Conservation (phyloP, 108 stramenopile genomes). For the Discostella pseudostelligera region DNA sequence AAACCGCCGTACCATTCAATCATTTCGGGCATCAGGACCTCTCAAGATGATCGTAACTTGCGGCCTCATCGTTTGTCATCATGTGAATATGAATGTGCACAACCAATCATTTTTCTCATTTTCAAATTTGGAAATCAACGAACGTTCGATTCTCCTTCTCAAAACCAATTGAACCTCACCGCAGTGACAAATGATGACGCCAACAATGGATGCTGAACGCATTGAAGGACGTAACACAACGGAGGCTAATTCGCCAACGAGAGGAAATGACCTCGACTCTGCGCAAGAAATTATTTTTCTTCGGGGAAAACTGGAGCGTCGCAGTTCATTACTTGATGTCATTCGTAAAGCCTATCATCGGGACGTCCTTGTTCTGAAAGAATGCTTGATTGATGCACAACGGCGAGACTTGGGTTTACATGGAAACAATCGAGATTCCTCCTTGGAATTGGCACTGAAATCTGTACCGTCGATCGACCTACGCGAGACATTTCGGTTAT, state of each 20-base stretch:
- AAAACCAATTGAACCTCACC: too few species aligned
- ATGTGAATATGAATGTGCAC: too few species aligned
- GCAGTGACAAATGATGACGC: neutral
- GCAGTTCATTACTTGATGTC: slow-evolving; percentile 41
- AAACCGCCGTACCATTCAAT: too few species aligned
- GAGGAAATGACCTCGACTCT: neutral
- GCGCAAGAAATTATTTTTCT: slow-evolving; percentile 31
- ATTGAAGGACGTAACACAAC: neutral
- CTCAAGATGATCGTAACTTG: too few species aligned
- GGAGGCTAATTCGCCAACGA: neutral
- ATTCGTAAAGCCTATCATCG: slow-evolving; percentile 55
- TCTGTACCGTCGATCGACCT: slow-evolving; percentile 51
- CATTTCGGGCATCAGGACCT: too few species aligned
- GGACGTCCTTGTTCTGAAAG: slow-evolving; percentile 44
- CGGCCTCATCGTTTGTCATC: too few species aligned
- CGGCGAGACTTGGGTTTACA: slow-evolving; percentile 1
- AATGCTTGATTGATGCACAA: slow-evolving; percentile 33
- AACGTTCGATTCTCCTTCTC: too few species aligned
- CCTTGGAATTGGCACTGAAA: neutral
- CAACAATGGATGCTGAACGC: neutral
- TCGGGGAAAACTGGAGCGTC: slow-evolving; percentile 33
- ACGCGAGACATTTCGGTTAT: slow-evolving; percentile 37
- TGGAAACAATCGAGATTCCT: neutral
- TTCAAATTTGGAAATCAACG: too few species aligned
- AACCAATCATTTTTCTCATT: too few species aligned